Percentiles rank a stretch among this genome's conserved stretches.
Evolutionary conservation across 345 rosid species (phyloP).

Genomic region (Populus tremula): DNA sequence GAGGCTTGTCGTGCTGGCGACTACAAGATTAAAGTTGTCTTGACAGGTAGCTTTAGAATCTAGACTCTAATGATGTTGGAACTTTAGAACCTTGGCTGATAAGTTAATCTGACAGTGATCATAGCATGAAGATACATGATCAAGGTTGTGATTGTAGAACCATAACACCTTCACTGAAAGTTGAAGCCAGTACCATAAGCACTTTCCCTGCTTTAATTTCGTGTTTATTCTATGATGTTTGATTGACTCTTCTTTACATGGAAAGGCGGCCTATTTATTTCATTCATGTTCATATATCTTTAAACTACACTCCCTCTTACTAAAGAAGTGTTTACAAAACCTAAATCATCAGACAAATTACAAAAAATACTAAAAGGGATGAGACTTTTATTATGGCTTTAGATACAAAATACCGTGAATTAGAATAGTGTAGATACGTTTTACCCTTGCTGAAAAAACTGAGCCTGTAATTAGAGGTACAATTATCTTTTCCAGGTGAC

Average conservation of each 20-base stretch:
- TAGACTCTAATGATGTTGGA: neutral
- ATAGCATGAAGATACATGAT: neutral
- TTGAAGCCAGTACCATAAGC: neutral
- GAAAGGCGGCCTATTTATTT: neutral
- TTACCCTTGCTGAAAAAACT: too few species aligned
- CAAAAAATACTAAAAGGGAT: too few species aligned
- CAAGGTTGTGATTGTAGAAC: neutral
- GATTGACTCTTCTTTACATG: neutral
- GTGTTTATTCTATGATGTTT: neutral
- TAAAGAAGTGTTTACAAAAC: neutral
- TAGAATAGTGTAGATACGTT: too few species aligned
- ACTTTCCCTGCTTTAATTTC: neutral
- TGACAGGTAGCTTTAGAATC: neutral
- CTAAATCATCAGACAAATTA: neutral
- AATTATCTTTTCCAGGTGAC: too few species aligned
- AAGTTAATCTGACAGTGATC: neutral
- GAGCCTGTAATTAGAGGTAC: too few species aligned
- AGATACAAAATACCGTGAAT: too few species aligned
- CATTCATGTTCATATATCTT: neutral
- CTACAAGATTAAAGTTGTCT: too few species aligned
- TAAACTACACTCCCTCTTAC: neutral
- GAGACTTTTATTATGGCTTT: too few species aligned
- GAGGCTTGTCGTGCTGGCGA: too few species aligned
- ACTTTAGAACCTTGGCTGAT: neutral
- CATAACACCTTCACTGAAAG: neutral